Base-by-base conservation (phyloP, 2,329 filamentous ascomycete genomes). In the Cadophora gregata region DNA sequence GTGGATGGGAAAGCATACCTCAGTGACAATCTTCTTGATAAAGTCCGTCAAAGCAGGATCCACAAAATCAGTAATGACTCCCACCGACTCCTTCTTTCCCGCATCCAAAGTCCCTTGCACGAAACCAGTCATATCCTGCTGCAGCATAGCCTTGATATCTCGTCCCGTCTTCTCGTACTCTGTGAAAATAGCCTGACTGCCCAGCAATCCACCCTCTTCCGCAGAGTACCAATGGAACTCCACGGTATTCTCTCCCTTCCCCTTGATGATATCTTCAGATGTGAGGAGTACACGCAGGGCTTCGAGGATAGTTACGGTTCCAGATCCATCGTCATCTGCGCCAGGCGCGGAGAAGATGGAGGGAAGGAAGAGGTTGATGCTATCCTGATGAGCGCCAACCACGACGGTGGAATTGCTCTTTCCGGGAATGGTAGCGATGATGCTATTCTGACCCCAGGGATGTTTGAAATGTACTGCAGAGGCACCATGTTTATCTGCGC, bases 161-260 rank as follows among this genome's bases (percentile, higher is more conserved):
- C 90, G 86, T 36, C 86, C 85, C 25, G 86, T 80, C 77, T 89
- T 88, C 79, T 92, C 89, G 76, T 98, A 98, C 8, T 86, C 81
- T 60, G 86, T 85, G 83, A 97, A 98, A 78, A 98, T 92, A 63
- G 92, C 94, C 78, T 97, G 93, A 74, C 91, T 95, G 67, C 93
- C 93, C 3, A 97, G 85, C 55, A 97, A 83, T 38, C 94, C 93
- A 60, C 90, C 93, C 79, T 97, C 93, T 78, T 97, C 93, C 12
- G 93, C 93, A 53, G 90, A 92, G 81, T 97, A 97, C 93, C 93
- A 97, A 80, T 97, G 94, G 79, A 98, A 98, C 81, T 98, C 95
- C 72, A 99, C 84, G 0, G 93, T 97, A 81, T 97, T 97, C 67
- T 87, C 80, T 4, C 89, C 90, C 71, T 92, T 87, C 70, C 93